Base-by-base conservation (phyloP, 1,284 basidiomycete genomes). In the Cronartium quercuum region DNA sequence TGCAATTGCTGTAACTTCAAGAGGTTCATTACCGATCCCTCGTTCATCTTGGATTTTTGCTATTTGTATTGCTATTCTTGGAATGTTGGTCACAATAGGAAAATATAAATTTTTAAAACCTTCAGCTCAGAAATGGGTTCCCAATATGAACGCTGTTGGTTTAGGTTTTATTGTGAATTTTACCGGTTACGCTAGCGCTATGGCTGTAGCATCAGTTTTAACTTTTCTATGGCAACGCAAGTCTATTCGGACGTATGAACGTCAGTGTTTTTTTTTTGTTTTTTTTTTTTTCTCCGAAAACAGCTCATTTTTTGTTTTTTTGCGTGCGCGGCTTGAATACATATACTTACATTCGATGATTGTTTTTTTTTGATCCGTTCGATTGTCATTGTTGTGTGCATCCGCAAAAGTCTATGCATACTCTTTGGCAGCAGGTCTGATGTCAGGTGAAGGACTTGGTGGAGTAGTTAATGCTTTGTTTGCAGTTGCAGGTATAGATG, bases 371-470 rank as follows among this genome's bases (percentile, higher is more conserved):
- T 29, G 29, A 29, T 29, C 29, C 29, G 29, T 29, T 29, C 21
- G 29, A 29, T 1, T 29, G 29, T 29, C 29, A 1, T 29, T 29
- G 1, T 1, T 66, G 58, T 21, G 77, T 76, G 29, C 29, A 29
- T 29, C 1, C 29, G 29, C 75, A 77, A 79, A 61, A 69, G 84
- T 87, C 83, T 88, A 87, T 81, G 87, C 87, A 82, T 88, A 87
- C 79, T 85, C 87, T 44, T 78, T 88, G 76, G 83, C 87, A 42
- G 86, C 80, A 82, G 88, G 88, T 77, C 81, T 88, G 77, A 83
- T 89, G 64, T 87, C 88, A 24, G 88, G 88, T 55, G 88, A 89
- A 80, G 88, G 88, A 80, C 84, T 89, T 51, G 88, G 87, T 24
- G 88, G 88, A 79, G 87, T 89, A 51, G 84, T 88, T 79, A 86